Percentiles rank a stretch among this genome's conserved stretches.
Evolutionary conservation across 169 alveolate species (phyloP).

Genomic region (Cryptosporidium canis): DNA sequence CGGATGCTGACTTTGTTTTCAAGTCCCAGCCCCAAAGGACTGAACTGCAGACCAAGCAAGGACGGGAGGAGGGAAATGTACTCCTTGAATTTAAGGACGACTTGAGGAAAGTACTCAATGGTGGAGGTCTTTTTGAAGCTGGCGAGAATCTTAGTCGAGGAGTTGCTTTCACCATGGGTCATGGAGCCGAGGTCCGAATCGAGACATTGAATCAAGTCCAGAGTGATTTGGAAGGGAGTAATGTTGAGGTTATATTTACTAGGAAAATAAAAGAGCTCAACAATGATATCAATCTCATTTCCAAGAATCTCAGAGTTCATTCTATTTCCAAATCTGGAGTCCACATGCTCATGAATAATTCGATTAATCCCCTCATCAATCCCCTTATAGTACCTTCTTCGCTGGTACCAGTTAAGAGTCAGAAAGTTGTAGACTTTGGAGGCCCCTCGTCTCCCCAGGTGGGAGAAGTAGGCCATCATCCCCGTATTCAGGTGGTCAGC

Average conservation of each 20-base stretch:
- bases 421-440: constrained; percentile 1
- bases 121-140: constrained; percentile 27
- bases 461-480: not conserved
- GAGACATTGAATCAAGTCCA: constrained; percentile 26
- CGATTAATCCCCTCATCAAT: constrained; percentile 5
- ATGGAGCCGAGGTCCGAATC: not conserved
- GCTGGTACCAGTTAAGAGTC: constrained; percentile 30
- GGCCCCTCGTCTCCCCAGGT: not conserved
- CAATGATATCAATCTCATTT: constrained; percentile 28
- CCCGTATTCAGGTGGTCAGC: not conserved
- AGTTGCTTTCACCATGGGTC: not conserved
- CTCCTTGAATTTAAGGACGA: constrained; percentile 8
- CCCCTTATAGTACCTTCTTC: not conserved
- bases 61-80: constrained; percentile 17
- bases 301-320: constrained; percentile 14
- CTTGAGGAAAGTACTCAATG: constrained; percentile 16
- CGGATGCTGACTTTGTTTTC: not conserved
- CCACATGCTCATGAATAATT: not conserved
- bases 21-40: constrained; percentile 21
- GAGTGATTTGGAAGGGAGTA: constrained; percentile 9
- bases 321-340: not conserved
- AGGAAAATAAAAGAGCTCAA: constrained; percentile 36
- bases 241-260: constrained; percentile 34
- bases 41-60: constrained; percentile 25
- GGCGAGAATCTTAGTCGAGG: not conserved